Base-by-base conservation (phyloP, 2,329 filamentous ascomycete genomes). In the Aspergillus tubingensis region DNA sequence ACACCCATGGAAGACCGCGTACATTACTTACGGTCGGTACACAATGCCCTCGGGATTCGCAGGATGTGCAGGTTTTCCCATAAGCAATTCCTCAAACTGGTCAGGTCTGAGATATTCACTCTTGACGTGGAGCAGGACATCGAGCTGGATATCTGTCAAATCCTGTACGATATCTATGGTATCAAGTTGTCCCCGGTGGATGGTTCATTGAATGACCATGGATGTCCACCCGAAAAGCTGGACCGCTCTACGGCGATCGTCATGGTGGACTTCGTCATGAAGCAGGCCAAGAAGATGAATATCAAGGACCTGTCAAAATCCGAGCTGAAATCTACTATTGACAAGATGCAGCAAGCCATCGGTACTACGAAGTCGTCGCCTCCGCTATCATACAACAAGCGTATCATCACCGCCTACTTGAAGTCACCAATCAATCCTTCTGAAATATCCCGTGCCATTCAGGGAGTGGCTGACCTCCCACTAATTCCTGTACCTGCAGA, bases 221-320 rank as follows among this genome's bases (percentile, higher is more conserved):
- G 87, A 21, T 96, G 93, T 68, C 85, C 87, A 0, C 77, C 86
- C 0, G 91, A 96, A 68, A 87, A 87, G 60, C 81, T 98, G 1
- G 92, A 96, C 72, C 89, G 88, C 67, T 85, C 87, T 39, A 91
- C 91, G 60, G 93, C 93, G 0, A 83, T 93, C 69, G 87, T 90
- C 64, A 84, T 97, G 51, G 86, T 96, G 10, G 91, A 96, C 63
- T 91, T 93, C 70, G 86, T 98, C 39, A 89, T 96, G 70, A 81
- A 86, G 38, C 87, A 97, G 60, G 91, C 91, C 2, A 88, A 89
- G 53, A 88, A 90, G 62, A 89, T 97, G 81, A 88, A 91, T 21
- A 90, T 96, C 80, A 96, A 94, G 70, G 95, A 98, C 66, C 79
- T 98, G 17, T 86, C 92, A 15, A 98, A 96, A 74, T 95, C 92